Evolutionary conservation across 2,329 filamentous ascomycete species (phyloP).

Genomic region (Hortaea werneckii): DNA sequence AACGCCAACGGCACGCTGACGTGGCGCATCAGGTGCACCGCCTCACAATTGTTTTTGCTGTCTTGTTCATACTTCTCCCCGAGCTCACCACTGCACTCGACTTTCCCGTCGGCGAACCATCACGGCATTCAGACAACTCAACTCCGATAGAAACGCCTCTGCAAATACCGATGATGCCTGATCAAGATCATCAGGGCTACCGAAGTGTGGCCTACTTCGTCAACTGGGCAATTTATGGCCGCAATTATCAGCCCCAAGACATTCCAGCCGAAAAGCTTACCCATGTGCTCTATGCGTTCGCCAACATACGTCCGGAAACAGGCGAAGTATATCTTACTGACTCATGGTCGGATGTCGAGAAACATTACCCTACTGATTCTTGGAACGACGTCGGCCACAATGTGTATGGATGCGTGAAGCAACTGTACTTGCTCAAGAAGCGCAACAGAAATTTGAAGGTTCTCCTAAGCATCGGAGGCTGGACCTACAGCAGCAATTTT

Average conservation of each 20-base stretch:
- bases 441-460: conserved; percentile 66
- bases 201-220: conserved; percentile 26
- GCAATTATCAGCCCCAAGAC: conserved; percentile 76
- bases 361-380: conserved; percentile 58
- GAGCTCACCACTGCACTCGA: too few relatives aligned
- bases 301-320: conserved; percentile 66
- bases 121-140: too few relatives aligned
- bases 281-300: conserved; percentile 84
- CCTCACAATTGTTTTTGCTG: neutral
- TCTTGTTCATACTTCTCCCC: neutral
- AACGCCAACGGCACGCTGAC: neutral
- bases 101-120: too few relatives aligned
- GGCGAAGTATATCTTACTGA: conserved; percentile 72
- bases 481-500: conserved; percentile 73
- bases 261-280: conserved; percentile 73
- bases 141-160: too few relatives aligned
- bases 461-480: conserved; percentile 75
- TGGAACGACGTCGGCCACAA: conserved; percentile 57
- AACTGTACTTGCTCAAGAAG: conserved; percentile 67
- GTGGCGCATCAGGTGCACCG: neutral
- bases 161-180: neutral
- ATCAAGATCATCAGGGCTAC: conserved; percentile 14
- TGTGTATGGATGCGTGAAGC: conserved; percentile 67
- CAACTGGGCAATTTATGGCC: conserved; percentile 49
- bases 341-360: conserved; percentile 56